Conservation (phyloP, 306 rosid genomes). For the Vigna mungo region DNA sequence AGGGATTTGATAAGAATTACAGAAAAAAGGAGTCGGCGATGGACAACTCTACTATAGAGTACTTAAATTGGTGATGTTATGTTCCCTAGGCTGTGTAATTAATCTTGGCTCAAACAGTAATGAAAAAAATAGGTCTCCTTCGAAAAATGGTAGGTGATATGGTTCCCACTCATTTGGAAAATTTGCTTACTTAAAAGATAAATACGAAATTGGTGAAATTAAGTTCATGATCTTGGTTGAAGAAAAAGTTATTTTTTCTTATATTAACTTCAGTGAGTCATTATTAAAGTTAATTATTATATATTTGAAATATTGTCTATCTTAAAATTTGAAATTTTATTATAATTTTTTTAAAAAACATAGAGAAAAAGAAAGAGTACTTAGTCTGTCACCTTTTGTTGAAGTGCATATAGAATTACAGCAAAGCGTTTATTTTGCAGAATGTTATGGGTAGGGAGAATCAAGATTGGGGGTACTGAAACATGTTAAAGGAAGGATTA, state of each 20-base stretch:
- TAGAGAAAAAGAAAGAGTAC: too few relatives aligned
- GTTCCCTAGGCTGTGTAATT: neutral
- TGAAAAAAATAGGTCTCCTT: neutral
- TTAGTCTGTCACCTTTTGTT: too few relatives aligned
- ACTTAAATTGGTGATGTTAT: neutral
- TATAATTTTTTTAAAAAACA: too few relatives aligned
- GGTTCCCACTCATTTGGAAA: neutral
- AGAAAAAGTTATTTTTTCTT: neutral
- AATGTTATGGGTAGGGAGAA: neutral
- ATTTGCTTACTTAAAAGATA: neutral
- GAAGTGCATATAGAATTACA: neutral
- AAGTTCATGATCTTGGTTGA: neutral
- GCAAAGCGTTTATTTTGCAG: neutral
- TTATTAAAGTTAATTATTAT: too few relatives aligned
- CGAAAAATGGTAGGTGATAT: neutral
- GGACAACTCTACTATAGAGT: neutral
- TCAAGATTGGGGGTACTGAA: slow-evolving; percentile 56
- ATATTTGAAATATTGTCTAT: too few relatives aligned
- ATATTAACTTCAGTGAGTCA: too few relatives aligned
- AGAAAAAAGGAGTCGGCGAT: neutral
- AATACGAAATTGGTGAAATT: neutral
- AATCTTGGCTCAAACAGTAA: neutral
- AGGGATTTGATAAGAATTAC: neutral
- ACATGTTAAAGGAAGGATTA: slow-evolving; percentile 61
- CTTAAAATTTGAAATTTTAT: too few relatives aligned